Evolutionary conservation across 148 eudicot species (phyloP).

Genomic region (Rhododendron vialii): DNA sequence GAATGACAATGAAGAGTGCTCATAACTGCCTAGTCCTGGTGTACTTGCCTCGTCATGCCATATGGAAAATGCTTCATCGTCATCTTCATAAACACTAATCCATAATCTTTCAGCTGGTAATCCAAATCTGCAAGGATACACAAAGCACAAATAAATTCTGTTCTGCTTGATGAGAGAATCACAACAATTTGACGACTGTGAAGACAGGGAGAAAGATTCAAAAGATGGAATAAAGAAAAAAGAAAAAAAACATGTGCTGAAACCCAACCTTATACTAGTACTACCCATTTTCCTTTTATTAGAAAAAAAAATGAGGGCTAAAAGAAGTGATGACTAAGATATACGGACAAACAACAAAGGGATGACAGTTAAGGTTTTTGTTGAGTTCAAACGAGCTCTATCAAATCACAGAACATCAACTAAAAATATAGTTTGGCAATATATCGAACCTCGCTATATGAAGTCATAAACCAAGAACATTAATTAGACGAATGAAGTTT

Average conservation of each 20-base stretch:
- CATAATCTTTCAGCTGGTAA: constrained; percentile 72
- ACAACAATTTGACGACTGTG: not conserved
- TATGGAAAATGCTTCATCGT: constrained; percentile 79
- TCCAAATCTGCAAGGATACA: constrained; percentile 52
- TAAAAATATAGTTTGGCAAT: not conserved
- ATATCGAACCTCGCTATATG: not conserved
- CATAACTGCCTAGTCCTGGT: not conserved
- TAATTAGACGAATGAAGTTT: not conserved
- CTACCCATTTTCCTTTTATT: not conserved
- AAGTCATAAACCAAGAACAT: not conserved
- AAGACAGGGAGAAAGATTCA: not conserved
- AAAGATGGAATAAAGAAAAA: not conserved
- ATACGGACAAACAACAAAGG: not conserved
- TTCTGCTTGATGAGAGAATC: not conserved
- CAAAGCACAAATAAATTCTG: not conserved
- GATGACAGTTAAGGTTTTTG: not conserved
- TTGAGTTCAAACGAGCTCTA: not conserved
- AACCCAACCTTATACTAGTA: not conserved
- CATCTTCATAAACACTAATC: constrained; percentile 91
- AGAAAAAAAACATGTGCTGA: not conserved
- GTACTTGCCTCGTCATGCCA: constrained; percentile 79
- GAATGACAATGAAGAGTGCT: constrained; percentile 1
- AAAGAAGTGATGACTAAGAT: not conserved
- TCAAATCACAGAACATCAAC: not conserved
- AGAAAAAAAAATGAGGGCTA: not conserved